A percentile compares a stretch with the other conserved stretches of the same genome.
Evolutionary conservation across 2,329 filamentous ascomycete species (phyloP).

Genomic region (Penicillium brasilianum): DNA sequence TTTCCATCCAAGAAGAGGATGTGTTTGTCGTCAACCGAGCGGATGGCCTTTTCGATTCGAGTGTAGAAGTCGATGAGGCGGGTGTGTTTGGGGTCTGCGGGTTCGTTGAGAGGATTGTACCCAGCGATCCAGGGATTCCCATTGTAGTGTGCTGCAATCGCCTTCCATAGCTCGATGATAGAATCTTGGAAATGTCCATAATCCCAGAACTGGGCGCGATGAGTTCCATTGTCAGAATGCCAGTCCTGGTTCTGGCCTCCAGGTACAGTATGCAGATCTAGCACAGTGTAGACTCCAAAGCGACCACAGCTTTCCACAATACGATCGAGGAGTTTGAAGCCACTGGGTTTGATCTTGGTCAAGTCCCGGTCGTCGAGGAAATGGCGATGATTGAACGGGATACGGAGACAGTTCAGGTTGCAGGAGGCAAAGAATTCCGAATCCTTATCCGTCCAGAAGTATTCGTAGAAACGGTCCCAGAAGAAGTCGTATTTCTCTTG

Average conservation of each 20-base stretch:
- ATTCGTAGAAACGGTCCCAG: slow-evolving; percentile 59
- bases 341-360: slow-evolving; percentile 1
- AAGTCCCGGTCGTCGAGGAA: slow-evolving; percentile 48
- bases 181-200: slow-evolving; percentile 1
- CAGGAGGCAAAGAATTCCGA: slow-evolving; percentile 60
- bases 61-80: slow-evolving; percentile 44
- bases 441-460: slow-evolving; percentile 63
- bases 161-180: slow-evolving; percentile 2
- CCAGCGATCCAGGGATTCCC: slow-evolving; percentile 42
- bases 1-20: slow-evolving; percentile 51
- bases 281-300: neutral
- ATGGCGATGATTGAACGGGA: slow-evolving; percentile 64
- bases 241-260: neutral
- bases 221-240: neutral
- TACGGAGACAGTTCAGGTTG: slow-evolving; percentile 60
- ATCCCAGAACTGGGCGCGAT: slow-evolving; percentile 1
- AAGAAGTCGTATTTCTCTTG: slow-evolving; percentile 61
- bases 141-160: neutral
- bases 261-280: neutral
- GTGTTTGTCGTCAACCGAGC: slow-evolving; percentile 49
- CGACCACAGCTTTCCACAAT: neutral
- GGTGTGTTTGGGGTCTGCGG: slow-evolving; percentile 49
- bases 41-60: slow-evolving; percentile 50
- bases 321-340: neutral
- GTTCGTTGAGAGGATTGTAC: slow-evolving; percentile 57